phyloP scores from a whole-genome alignment of 192 early-diverging fungal genomes.

The Coemansia sp. region DNA sequence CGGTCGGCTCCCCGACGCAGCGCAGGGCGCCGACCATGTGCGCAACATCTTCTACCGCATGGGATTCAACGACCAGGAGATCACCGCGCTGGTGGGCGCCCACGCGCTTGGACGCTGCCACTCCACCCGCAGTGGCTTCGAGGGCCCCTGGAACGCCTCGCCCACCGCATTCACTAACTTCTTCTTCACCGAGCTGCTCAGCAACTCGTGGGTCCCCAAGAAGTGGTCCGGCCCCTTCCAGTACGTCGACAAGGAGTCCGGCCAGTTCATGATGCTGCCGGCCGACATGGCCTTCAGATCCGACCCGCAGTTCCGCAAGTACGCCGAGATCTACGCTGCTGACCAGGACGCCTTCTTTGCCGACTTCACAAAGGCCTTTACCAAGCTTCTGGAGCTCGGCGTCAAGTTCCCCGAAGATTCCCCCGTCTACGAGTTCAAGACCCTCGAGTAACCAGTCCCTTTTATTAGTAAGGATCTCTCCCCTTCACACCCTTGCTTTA shows the following conservation, averaged over 20 bases:
- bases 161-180: constrained; percentile 90
- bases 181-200: constrained; percentile 78
- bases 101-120: constrained; percentile 81
- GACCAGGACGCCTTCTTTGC: constrained; percentile 83
- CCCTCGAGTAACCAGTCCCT: constrained; percentile 31
- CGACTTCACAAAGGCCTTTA: constrained; percentile 84
- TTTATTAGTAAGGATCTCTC: background rate
- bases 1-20: constrained; percentile 77
- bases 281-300: constrained; percentile 66
- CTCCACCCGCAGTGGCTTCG: constrained; percentile 69
- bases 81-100: constrained; percentile 77
- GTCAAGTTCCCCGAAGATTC: constrained; percentile 68
- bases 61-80: constrained; percentile 79
- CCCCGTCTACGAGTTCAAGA: constrained; percentile 67
- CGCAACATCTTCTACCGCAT: constrained; percentile 82
- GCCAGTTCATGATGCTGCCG: constrained; percentile 70
- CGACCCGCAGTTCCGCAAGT: constrained; percentile 71
- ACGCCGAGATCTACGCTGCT: constrained; percentile 85
- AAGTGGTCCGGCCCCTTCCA: constrained; percentile 84
- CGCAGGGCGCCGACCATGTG: constrained; percentile 64
- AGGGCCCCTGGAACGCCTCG: constrained; percentile 87
- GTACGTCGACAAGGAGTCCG: constrained; percentile 77
- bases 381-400: constrained; percentile 88
- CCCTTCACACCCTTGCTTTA: background rate
- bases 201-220: constrained; percentile 79